These are phyloP conservation scores for Hypoxylon sp. DNA, from an alignment of 2,329 filamentous ascomycete genomes.

Conservation along the genomic window DNA sequence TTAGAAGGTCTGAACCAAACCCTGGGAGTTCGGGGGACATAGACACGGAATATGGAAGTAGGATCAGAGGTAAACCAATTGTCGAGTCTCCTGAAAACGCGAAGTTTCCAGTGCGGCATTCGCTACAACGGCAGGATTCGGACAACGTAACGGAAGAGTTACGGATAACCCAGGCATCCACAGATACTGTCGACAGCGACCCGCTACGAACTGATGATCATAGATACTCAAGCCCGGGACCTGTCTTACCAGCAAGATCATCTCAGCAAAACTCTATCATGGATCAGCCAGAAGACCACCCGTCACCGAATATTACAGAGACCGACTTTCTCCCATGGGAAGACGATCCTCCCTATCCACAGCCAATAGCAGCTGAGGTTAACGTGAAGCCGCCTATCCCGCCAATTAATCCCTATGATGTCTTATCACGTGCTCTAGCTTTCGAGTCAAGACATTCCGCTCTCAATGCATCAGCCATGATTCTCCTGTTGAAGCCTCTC, in stretches of 20 bases:
- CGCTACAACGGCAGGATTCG: slow-evolving; percentile 48
- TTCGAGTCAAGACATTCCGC: slow-evolving; percentile 71
- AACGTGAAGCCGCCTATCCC: slow-evolving; percentile 40
- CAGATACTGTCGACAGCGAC: slow-evolving; percentile 51
- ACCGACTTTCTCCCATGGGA: slow-evolving; percentile 73
- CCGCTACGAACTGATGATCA: slow-evolving; percentile 27
- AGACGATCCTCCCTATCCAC: slow-evolving; percentile 69
- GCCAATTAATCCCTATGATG: slow-evolving; percentile 69
- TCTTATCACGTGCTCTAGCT: slow-evolving; percentile 67
- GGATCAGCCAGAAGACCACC: slow-evolving; percentile 56
- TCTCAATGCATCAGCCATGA: slow-evolving; percentile 72
- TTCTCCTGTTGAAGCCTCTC: slow-evolving; percentile 71
- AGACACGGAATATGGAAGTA: slow-evolving; percentile 62
- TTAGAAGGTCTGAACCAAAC: slow-evolving; percentile 25
- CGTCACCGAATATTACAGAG: slow-evolving; percentile 64
- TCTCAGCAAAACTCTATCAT: slow-evolving; percentile 28
- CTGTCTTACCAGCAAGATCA: slow-evolving; percentile 34
- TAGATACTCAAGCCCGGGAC: slow-evolving; percentile 28
- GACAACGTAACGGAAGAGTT: slow-evolving; percentile 50
- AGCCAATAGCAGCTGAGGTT: slow-evolving; percentile 55
- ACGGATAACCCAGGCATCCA: slow-evolving; percentile 53
- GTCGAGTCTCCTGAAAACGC: slow-evolving; percentile 48
- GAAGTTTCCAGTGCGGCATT: slow-evolving; percentile 39
- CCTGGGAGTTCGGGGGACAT: slow-evolving; percentile 45
- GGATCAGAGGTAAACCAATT: slow-evolving; percentile 61